These are phyloP conservation scores for Dianthus caryophyllus DNA, from an alignment of 148 eudicot genomes.

Conservation along the genomic window DNA sequence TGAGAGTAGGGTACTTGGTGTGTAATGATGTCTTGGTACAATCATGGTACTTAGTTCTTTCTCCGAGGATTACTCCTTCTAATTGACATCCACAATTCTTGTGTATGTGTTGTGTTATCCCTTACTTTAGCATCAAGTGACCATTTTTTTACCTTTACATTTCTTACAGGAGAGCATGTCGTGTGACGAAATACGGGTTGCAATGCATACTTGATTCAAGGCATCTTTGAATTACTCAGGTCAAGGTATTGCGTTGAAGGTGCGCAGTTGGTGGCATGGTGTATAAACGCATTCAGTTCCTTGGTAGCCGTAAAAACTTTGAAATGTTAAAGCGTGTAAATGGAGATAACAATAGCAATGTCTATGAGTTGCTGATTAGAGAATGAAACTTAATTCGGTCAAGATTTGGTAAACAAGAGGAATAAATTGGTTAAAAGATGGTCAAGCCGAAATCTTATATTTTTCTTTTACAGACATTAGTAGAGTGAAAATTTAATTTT, in stretches of 20 bases:
- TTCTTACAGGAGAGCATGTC: slow-evolving; percentile 67
- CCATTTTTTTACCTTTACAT: background rate
- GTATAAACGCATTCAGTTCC: slow-evolving; percentile 68
- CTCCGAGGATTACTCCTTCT: too few relatives aligned
- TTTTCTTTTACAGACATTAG: too few relatives aligned
- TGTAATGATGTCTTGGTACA: background rate
- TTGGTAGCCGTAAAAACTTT: slow-evolving; percentile 84
- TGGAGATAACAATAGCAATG: slow-evolving; percentile 70
- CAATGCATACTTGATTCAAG: slow-evolving; percentile 92
- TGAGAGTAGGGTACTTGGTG: background rate
- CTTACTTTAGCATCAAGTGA: too few relatives aligned
- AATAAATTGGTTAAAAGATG: too few relatives aligned
- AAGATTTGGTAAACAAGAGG: too few relatives aligned
- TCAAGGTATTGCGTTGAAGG: slow-evolving; percentile 51
- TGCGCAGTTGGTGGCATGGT: slow-evolving; percentile 34
- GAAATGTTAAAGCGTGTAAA: slow-evolving; percentile 89
- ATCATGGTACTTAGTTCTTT: background rate
- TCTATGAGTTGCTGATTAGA: slow-evolving; percentile 69
- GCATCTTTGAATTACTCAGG: slow-evolving; percentile 77
- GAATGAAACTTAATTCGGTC: slow-evolving; percentile 33
- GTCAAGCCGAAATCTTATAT: too few relatives aligned
- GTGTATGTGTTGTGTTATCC: too few relatives aligned
- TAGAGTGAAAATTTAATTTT: too few relatives aligned
- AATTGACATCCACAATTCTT: too few relatives aligned
- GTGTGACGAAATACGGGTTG: slow-evolving; percentile 56